Evolutionary conservation across 2,329 filamentous ascomycete genomes (phyloP), one percentile per base, ranked within the genome.

Genomic region (Venturia effusa): DNA sequence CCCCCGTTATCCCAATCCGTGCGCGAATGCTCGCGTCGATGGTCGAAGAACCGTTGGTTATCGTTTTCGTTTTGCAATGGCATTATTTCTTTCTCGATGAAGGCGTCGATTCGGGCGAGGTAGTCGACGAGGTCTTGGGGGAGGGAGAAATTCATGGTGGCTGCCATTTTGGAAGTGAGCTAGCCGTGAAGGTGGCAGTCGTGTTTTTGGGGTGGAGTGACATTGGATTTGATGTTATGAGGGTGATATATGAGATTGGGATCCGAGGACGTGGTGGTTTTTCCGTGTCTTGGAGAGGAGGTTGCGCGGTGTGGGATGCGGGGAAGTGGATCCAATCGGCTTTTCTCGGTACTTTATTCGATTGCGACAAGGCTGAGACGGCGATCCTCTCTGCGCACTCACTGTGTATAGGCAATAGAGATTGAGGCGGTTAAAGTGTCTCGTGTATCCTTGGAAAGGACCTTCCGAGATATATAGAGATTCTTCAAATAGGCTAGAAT

Each of bases 21-120:
- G 40, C 84, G 81, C 7, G 82, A 76, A 68, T 85, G 79, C 68
- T 87, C 84, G 67, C 84, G 81, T 22, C 84, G 80, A 71, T 87
- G 81, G 71, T 87, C 84, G 73, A 87, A 87, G 79, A 87, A 87
- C 65, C 83, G 80, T 63, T 83, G 77, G 69, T 87, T 87, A 71
- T 86, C 82, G 68, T 83, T 73, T 30, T 74, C 73, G 66, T 80
- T 73, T 70, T 87, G 82, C 0, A 85, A 74, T 0, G 83, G 83
- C 0, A 74, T 72, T 67, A 85, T 86, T 60, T 79, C 77, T 17
- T 71, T 69, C 2, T 79, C 74, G 67, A 87, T 85, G 73, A 86
- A 86, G n/a, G 70, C 69, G 72, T 86, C 83, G 15, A 86, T 74
- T n/a, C 74, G 71, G 34, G 70, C 65, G 37, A 85, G 72, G 68